phyloP scores from a whole-genome alignment of 208 protist genomes.

The Crithidia sp. region DNA sequence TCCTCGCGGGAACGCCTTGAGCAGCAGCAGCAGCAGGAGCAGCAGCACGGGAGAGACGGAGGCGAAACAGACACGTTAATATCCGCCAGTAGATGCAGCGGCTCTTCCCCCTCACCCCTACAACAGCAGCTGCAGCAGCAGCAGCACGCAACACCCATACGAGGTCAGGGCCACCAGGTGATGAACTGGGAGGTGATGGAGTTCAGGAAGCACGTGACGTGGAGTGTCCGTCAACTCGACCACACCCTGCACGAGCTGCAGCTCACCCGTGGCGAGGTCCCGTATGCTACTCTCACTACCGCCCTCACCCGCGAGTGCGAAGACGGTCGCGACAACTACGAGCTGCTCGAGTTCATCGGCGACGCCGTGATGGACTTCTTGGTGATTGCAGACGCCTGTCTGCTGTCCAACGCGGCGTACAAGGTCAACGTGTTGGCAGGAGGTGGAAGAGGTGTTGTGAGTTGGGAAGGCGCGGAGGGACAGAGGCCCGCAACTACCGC shows the following conservation, averaged over 20 bases:
- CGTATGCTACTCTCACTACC: conserved; percentile 15
- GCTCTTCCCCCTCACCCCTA: too few species aligned
- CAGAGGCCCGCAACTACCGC: not conserved
- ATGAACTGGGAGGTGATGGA: conserved; percentile 12
- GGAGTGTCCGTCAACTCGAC: conserved; percentile 17
- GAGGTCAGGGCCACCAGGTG: not conserved
- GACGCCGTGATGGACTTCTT: conserved; percentile 78
- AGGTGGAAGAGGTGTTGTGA: not conserved
- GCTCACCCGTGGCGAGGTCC: conserved; percentile 17
- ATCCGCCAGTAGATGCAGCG: too few species aligned
- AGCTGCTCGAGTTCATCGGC: conserved; percentile 70
- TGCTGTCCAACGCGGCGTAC: conserved; percentile 19
- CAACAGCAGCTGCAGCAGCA: not conserved
- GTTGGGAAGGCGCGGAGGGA: not conserved
- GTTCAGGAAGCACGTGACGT: conserved; percentile 28
- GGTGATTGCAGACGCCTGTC: conserved; percentile 44
- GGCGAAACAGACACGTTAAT: too few species aligned
- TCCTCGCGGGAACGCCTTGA: conserved; percentile 2
- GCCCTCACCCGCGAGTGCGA: conserved; percentile 68
- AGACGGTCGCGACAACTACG: conserved; percentile 56
- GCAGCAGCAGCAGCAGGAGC: too few species aligned
- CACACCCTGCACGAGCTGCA: conserved; percentile 25
- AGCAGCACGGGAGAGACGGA: too few species aligned
- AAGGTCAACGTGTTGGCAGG: not conserved
- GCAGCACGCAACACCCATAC: not conserved